Conservation (phyloP, 257 asterid species). For the Nicotiana benthamiana region DNA sequence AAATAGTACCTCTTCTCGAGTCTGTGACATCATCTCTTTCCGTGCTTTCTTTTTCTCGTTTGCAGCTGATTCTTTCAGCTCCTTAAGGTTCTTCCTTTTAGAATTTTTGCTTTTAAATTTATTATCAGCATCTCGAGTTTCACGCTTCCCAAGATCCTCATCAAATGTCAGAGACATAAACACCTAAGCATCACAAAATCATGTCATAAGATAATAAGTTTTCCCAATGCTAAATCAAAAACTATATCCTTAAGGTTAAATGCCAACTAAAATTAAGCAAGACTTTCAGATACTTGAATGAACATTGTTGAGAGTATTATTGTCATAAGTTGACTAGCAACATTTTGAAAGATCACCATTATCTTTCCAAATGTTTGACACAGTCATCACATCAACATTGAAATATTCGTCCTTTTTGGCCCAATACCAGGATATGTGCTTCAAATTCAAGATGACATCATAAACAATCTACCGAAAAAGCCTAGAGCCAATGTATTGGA, state of each 20-base stretch:
- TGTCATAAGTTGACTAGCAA: neutral
- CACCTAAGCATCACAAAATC: slow-evolving; percentile 34
- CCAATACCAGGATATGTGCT: neutral
- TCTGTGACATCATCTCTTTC: slow-evolving; percentile 61
- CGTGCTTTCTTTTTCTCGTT: slow-evolving; percentile 57
- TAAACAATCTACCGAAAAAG: neutral
- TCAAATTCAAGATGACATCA: neutral
- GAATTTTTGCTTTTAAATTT: slow-evolving; percentile 43
- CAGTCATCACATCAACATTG: neutral
- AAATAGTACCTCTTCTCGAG: slow-evolving; percentile 71
- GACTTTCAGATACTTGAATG: neutral
- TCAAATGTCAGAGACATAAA: slow-evolving; percentile 69
- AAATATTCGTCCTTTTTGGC: neutral
- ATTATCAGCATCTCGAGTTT: slow-evolving; percentile 38
- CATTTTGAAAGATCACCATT: neutral
- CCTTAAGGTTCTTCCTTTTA: slow-evolving; percentile 53
- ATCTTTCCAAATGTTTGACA: neutral
- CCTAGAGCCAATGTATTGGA: neutral
- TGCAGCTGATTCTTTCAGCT: slow-evolving; percentile 43
- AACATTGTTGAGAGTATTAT: neutral
- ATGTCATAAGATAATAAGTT: neutral
- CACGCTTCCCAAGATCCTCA: slow-evolving; percentile 74
- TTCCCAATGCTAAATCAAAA: neutral
- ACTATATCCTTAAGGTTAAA: neutral
- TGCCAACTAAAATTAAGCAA: neutral